These are phyloP conservation scores for Cercospora janseana DNA, from an alignment of 2,329 filamentous ascomycete species.

Conservation along the genomic window DNA sequence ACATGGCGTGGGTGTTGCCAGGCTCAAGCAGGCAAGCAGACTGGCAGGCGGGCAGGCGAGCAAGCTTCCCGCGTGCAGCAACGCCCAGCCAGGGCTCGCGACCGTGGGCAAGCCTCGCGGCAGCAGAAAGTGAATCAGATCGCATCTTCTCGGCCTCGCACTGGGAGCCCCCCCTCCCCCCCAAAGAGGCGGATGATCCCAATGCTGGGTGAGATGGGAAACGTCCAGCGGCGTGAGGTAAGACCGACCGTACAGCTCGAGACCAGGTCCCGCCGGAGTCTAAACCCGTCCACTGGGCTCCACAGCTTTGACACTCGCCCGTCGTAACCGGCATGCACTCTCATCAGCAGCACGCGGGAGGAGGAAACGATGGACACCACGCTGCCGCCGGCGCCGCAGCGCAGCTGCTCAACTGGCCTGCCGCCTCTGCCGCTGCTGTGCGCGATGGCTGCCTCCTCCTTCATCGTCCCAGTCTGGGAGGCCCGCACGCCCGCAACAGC, in stretches of 20 bases:
- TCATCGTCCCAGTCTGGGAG: background rate
- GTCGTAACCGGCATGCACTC: slow-evolving; percentile 7
- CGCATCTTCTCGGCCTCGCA: slow-evolving; percentile 16
- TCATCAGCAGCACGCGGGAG: slow-evolving; percentile 7
- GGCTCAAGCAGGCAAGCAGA: background rate
- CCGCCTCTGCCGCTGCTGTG: too few relatives aligned
- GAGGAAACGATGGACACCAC: slow-evolving; percentile 2
- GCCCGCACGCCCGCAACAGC: too few relatives aligned
- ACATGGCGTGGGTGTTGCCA: background rate
- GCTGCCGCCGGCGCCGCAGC: background rate
- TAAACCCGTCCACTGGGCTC: slow-evolving; percentile 13
- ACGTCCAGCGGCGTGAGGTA: slow-evolving; percentile 22
- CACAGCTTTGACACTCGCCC: slow-evolving; percentile 13
- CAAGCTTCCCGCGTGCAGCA: slow-evolving; percentile 22
- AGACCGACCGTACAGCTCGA: slow-evolving; percentile 17
- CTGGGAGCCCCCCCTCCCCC: slow-evolving; percentile 10
- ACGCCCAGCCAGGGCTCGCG: slow-evolving; percentile 16
- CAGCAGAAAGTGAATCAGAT: slow-evolving; percentile 21
- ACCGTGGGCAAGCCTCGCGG: slow-evolving; percentile 15
- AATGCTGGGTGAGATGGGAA: slow-evolving; percentile 16
- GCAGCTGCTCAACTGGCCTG: background rate
- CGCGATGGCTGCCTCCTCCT: background rate
- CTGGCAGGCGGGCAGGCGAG: slow-evolving; percentile 1
- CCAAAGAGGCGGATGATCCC: slow-evolving; percentile 25
- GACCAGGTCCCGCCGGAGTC: slow-evolving; percentile 15